Base-by-base conservation (phyloP, 768 basidiomycete species). In the Xerocomellus dryophilus region DNA sequence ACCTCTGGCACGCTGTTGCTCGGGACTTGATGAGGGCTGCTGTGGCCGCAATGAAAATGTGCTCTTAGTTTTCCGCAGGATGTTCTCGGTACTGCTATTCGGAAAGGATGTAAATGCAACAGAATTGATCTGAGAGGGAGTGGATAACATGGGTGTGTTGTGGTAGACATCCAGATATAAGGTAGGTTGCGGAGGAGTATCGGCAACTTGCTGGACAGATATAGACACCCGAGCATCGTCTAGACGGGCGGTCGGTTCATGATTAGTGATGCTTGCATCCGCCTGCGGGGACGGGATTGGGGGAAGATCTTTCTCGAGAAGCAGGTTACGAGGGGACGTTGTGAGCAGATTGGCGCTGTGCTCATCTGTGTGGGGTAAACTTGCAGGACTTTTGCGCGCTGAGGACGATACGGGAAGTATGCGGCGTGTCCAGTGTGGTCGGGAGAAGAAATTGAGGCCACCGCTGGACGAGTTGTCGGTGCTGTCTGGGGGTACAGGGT, bases 351-450 rank as follows among this genome's bases (percentile, higher is more conserved):
- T 54, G 48, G 59, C 43, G 39, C 66, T 66, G 47, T 61, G 62
- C 44, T 71, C 70, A 18, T 64, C 62, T 34, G 53, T 56, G 36
- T 51, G 43, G 27, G 53, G 53, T 21, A 50, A 42, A 20, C 59
- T 68, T 44, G 69, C 63, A 44, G 60, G 53, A 50, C 61, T 70
- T 51, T 65, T 70, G 56, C 61, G 73, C 9, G 70, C 59, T 34
- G 71, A 58, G 29, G 61, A 63, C 21, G 73, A 63, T 20, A 66
- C 59, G 43, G 71, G 65, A 31, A 70, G 63, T 27, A 69, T 72
- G 55, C 79, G 83, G 60, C 80, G 84, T 62, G 75, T 80, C 85
- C 85, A 86, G 56, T 78, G 74, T 15, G 85, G 82, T 23, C 85
- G 69, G 21, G 86, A 83, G 68, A 88, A 82, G 70, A 88, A 82